Base-by-base conservation (phyloP, 305 asterid genomes). In the Ruellia speciosa region DNA sequence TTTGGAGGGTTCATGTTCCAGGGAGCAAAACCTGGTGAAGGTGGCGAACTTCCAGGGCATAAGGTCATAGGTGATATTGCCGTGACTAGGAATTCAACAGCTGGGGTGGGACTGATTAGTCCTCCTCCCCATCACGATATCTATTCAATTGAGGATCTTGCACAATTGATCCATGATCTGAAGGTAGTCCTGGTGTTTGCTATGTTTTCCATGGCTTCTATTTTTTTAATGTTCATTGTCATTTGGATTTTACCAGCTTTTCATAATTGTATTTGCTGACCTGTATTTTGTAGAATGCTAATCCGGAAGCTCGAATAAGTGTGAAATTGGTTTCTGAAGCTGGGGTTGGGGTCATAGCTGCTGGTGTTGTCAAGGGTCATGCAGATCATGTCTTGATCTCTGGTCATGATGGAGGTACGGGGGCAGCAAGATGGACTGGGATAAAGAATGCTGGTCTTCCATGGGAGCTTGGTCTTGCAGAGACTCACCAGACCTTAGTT, bases 11-110 rank as follows among this genome's bases (percentile, higher is more conserved):
- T 57, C 54, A 46, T 63, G 45, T 50, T 68, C 57, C 85, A 92
- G 99, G 99, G 99, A 72, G 99, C 99, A 9, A 93, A 89, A 73
- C 99, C 97, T 48, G 99, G 99, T 59, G 97, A 93, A 79, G 99
- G 99, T 48, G 99, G 99, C 79, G 99, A 93, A 85, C 99, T 93
- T 72, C 99, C 99, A 11, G 99, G 99, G 19, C 99, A 93, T 75
- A 93, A 93, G 81, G 99, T 89, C 69, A 82, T 93, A 62, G 99
- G 96, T 58, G 99, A 93, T 63, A 93, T 93, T 74, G 99, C 99
- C 59, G 78, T 87, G 56, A 93, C 99, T 56, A 75, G 97, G 80
- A 86, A 89, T 65, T 93, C 99, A 57, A 93, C 99, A 13, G 95
- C 99, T 46, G 99, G 99, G 0, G 99, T 93, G 66, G 97, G 97